Evolutionary conservation across 2,329 filamentous ascomycete genomes (phyloP).

Genomic region (Colletotrichum gigasporum): DNA sequence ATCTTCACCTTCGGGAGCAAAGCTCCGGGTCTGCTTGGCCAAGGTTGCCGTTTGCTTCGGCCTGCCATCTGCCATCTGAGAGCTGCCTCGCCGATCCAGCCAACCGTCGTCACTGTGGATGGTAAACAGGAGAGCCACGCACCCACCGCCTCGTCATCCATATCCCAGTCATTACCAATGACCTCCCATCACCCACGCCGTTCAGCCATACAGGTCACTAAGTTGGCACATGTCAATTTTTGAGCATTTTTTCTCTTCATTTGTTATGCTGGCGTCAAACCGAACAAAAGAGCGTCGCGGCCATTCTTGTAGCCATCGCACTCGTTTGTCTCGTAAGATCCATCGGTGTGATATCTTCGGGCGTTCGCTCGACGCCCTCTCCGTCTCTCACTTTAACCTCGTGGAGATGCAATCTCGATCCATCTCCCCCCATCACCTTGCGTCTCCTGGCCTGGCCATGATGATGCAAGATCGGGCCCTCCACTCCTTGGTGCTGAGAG

Average conservation of each 20-base stretch:
- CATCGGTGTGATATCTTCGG: constrained; percentile 44
- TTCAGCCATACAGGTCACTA: constrained; percentile 17
- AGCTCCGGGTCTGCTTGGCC: constrained; percentile 20
- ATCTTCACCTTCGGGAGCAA: constrained; percentile 28
- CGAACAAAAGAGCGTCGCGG: constrained; percentile 25
- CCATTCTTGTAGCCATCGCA: constrained; percentile 21
- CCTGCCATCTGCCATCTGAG: too few species aligned
- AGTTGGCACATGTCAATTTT: constrained; percentile 13
- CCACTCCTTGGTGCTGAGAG: constrained; percentile 76
- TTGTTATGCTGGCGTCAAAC: constrained; percentile 23
- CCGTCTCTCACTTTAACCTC: constrained; percentile 78
- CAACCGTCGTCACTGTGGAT: background rate
- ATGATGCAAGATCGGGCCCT: constrained; percentile 47
- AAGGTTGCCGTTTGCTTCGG: constrained; percentile 26
- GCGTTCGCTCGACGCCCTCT: constrained; percentile 71
- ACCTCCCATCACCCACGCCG: constrained; percentile 3
- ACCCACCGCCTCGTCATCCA: background rate
- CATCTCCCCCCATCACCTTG: constrained; percentile 16
- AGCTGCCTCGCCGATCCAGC: constrained; percentile 5
- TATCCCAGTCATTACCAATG: constrained; percentile 7
- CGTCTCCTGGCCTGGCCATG: constrained; percentile 18
- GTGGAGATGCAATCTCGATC: constrained; percentile 60
- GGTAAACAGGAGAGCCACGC: constrained; percentile 15
- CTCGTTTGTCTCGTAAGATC: constrained; percentile 33
- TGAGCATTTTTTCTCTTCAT: constrained; percentile 19